Conservation (phyloP, 495 filamentous ascomycete species). For the Penicillium arizonense region DNA sequence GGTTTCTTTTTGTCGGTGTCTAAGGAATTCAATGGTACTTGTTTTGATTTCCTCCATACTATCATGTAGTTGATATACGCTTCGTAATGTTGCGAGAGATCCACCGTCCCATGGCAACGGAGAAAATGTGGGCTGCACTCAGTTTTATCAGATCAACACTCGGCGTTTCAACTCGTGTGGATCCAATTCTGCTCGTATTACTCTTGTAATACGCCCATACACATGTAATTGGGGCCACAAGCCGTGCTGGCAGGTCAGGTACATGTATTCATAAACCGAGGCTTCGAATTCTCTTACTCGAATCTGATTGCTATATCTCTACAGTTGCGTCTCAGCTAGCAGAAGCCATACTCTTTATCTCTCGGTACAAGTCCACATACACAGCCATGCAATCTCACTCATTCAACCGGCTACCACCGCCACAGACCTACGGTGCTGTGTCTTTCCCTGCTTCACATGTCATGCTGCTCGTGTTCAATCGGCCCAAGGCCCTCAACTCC, state of each 20-base stretch:
- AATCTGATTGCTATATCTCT: too few relatives aligned
- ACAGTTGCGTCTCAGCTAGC: too few relatives aligned
- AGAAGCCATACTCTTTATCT: not conserved
- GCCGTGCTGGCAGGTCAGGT: too few relatives aligned
- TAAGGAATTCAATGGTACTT: too few relatives aligned
- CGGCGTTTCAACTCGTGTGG: not conserved
- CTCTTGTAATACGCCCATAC: not conserved
- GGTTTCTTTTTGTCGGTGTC: too few relatives aligned
- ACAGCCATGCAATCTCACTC: constrained; percentile 3
- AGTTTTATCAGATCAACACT: not conserved
- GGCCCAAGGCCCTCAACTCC: constrained; percentile 39
- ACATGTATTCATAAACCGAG: too few relatives aligned
- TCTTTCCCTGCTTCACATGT: constrained; percentile 32
- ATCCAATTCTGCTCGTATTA: too few relatives aligned
- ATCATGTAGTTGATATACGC: too few relatives aligned
- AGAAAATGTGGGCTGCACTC: not conserved
- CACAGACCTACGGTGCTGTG: constrained; percentile 11
- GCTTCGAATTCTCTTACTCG: too few relatives aligned
- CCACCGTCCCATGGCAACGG: not conserved
- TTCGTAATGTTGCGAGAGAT: not conserved
- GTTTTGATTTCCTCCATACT: too few relatives aligned
- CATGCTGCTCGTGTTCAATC: constrained; percentile 33
- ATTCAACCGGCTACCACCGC: constrained; percentile 14
- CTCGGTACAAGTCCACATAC: not conserved
- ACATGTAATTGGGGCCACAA: too few relatives aligned